Evolutionary conservation across 2,329 filamentous ascomycete species (phyloP), one percentile per base, ranked within the genome.

Genomic region (Diplocarpon rosae): DNA sequence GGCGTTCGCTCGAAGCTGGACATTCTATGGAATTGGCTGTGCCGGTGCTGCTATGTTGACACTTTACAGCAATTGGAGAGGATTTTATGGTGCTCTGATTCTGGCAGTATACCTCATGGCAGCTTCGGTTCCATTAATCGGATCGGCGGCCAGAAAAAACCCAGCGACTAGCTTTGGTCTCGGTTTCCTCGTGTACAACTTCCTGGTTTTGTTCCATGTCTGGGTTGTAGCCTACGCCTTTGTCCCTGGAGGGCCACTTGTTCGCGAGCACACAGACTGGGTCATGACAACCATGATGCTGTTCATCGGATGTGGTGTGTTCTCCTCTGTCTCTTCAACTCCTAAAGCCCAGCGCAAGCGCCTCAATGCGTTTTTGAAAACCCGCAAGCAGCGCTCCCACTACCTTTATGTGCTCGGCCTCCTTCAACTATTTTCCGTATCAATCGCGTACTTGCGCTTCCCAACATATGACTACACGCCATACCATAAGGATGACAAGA

Each of bases 211-310:
- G n/a, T 95, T 95, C 70, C 90, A 96, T 60, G 88, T 95, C 44
- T 98, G 92, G 92, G 85, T 95, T 30, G 92, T 98, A 10, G 92
- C 92, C 2, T 98, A 98, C 59, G 92, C 92, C 11, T 98, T 98
- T 56, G 92, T 98, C 2, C 92, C 92, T 1, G 92, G 92, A 41
- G 92, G 92, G 1, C 87, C 87, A 2, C 73, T 95, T 1, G 85
- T 98, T 35, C 82, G 92, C 36, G 92, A 98, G 63, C 89, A 82
- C 60, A 98, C 89, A 1, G 90, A 96, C 62, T 95, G 89, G 85
- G 75, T 98, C 59, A 94, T 96, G 87, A 75, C 78, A 5, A 76
- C 76, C 7, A 94, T 76, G 59, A 94, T 96, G 85, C 62, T 87
- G 2, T 71, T 82, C 47, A 82, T 98, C 50, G 92, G 87, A 27